These are phyloP conservation scores for Solanum pennellii DNA, from an alignment of 257 asterid species.

Conservation along the genomic window DNA sequence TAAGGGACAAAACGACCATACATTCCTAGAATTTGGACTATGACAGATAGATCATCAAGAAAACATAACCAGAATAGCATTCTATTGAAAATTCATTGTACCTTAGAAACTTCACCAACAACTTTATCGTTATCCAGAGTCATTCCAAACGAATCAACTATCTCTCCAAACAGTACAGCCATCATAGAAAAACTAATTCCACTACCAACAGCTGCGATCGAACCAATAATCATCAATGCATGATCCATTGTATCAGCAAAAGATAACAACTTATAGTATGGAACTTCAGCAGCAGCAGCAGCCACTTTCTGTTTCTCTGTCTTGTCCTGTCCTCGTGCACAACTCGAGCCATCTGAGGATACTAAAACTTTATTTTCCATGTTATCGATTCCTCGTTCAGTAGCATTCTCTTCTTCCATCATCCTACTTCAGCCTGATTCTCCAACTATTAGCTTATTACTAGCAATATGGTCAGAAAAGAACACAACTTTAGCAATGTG, in stretches of 20 bases:
- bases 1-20: background rate
- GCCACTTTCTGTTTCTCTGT: conserved; percentile 2
- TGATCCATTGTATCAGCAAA: conserved; percentile 56
- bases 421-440: background rate
- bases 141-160: conserved; percentile 55
- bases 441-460: background rate
- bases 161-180: conserved; percentile 63
- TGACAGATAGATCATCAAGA: background rate
- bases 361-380: background rate
- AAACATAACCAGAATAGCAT: background rate
- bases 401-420: background rate
- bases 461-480: background rate
- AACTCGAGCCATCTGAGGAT: background rate
- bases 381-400: background rate
- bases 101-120: conserved; percentile 45
- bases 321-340: background rate
- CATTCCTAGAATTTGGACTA: background rate
- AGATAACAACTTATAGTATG: conserved; percentile 54
- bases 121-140: conserved; percentile 1
- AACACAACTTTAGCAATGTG: background rate
- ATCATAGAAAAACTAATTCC: conserved; percentile 59
- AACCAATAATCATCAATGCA: conserved; percentile 51
- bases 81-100: background rate
- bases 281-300: conserved; percentile 17
- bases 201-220: conserved; percentile 51